These are phyloP conservation scores for Hyaloperonospora brassicae DNA, from an alignment of 352 stramenopile genomes.

Conservation along the genomic window DNA sequence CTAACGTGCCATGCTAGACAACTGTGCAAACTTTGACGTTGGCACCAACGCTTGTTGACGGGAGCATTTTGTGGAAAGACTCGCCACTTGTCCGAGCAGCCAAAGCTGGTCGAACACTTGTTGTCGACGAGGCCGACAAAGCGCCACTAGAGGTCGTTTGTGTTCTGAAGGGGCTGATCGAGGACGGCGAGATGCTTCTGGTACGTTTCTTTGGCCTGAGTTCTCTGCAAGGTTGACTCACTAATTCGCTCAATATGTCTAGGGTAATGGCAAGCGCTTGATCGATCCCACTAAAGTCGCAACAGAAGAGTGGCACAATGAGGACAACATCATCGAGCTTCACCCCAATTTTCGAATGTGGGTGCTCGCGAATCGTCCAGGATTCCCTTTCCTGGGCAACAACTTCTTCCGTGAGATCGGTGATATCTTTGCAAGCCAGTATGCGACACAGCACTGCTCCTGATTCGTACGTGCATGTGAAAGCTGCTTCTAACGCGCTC, in stretches of 20 bases:
- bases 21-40: constrained; percentile 91
- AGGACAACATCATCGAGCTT: constrained; percentile 82
- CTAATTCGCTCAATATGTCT: neutral
- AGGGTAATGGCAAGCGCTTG: constrained; percentile 84
- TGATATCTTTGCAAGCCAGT: constrained; percentile 91
- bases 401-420: constrained; percentile 92
- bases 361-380: constrained; percentile 93
- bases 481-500: constrained; percentile 3
- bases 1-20: constrained; percentile 38
- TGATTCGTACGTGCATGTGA: neutral
- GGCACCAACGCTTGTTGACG: constrained; percentile 81
- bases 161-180: constrained; percentile 92
- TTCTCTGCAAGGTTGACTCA: neutral
- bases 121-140: constrained; percentile 96
- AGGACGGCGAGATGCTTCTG: constrained; percentile 68
- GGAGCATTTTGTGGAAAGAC: constrained; percentile 88
- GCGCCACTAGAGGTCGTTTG: constrained; percentile 92
- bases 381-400: constrained; percentile 96
- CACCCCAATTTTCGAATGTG: constrained; percentile 91
- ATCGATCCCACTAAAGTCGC: constrained; percentile 63
- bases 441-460: constrained; percentile 12
- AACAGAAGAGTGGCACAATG: constrained; percentile 52
- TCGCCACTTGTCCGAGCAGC: constrained; percentile 91
- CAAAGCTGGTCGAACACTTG: constrained; percentile 80
- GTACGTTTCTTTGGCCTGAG: neutral